Conservation (phyloP, 2,329 filamentous ascomycete genomes). For the Phialocephala subalpina region DNA sequence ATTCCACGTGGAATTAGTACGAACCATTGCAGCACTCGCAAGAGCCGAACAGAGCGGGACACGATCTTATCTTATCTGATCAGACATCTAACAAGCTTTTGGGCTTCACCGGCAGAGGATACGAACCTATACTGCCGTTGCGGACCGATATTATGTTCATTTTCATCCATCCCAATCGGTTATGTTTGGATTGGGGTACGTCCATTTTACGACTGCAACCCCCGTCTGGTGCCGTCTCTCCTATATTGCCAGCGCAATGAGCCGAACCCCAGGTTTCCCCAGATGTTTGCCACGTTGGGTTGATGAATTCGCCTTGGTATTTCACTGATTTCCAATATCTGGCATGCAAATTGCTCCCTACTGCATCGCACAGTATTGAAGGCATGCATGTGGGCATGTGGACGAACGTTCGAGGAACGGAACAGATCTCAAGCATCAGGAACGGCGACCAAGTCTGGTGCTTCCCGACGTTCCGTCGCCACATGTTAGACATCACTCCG, state of each 20-base stretch:
- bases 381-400: neutral
- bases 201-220: neutral
- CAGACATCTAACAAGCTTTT: neutral
- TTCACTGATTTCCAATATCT: neutral
- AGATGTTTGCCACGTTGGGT: conserved; percentile 6
- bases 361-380: neutral
- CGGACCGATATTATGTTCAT: neutral
- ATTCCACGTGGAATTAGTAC: neutral
- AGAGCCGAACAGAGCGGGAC: neutral
- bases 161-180: conserved; percentile 9
- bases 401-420: neutral
- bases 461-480: neutral
- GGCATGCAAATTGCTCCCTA: neutral
- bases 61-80: conserved; percentile 10
- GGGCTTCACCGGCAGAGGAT: neutral
- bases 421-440: neutral
- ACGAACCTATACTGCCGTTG: neutral
- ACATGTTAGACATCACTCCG: neutral
- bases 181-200: neutral
- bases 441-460: neutral
- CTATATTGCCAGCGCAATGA: neutral
- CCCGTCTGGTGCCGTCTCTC: too few relatives aligned
- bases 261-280: conserved; percentile 6
- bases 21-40: neutral
- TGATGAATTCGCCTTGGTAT: conserved; percentile 4